A percentile compares a stretch with the other conserved stretches of the same genome.
Conservation (phyloP, 139 green algal species). For the Ettlia oleoabundans region DNA sequence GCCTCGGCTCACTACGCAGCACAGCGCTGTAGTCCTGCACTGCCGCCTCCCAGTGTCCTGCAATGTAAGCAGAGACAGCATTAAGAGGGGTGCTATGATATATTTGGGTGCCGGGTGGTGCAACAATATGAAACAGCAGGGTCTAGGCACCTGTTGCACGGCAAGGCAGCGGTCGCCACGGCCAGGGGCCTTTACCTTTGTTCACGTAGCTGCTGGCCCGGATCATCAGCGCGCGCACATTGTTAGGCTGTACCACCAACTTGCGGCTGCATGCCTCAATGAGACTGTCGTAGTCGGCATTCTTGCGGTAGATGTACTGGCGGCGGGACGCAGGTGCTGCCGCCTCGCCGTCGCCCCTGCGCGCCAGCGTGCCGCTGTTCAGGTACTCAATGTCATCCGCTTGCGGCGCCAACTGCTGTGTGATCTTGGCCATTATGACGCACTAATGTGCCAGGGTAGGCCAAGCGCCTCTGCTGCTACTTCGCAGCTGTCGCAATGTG, state of each 20-base stretch:
- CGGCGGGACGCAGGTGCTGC: neutral
- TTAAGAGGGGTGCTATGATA: neutral
- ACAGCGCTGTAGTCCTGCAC: conserved; percentile 52
- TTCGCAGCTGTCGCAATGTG: no score
- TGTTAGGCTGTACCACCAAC: conserved; percentile 46
- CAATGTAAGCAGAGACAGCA: neutral
- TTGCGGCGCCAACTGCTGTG: neutral
- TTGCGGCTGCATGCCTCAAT: conserved; percentile 63
- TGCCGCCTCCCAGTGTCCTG: conserved; percentile 34
- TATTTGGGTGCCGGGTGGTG: no score
- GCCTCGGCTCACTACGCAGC: conserved; percentile 54
- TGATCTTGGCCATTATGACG: neutral
- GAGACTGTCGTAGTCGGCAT: conserved; percentile 59
- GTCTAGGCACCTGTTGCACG: no score
- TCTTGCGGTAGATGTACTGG: conserved; percentile 10
- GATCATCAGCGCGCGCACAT: conserved; percentile 64
- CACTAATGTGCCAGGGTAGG: neutral
- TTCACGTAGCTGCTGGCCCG: conserved; percentile 62
- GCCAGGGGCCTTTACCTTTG: conserved; percentile 46
- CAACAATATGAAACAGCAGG: neutral
- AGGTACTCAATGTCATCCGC: conserved; percentile 10
- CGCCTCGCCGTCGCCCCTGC: neutral
- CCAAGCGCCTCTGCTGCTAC: neutral
- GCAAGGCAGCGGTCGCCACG: neutral
- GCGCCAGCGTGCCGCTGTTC: conserved; percentile 4